phyloP scores from a whole-genome alignment of 768 basidiomycete genomes.

The Hysterangium stoloniferum region DNA sequence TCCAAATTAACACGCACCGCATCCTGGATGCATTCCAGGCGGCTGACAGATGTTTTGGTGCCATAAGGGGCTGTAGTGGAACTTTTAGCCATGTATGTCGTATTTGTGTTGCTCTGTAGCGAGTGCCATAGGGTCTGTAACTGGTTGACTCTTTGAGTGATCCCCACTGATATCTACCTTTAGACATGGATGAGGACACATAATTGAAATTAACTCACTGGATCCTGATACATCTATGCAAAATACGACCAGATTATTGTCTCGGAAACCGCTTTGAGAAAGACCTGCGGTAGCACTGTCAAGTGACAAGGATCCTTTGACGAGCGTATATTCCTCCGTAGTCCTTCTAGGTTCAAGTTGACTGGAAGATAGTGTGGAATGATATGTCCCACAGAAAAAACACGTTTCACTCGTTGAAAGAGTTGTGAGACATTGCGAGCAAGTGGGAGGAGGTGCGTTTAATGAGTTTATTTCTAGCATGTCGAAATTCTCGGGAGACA shows the following conservation, averaged over 20 bases:
- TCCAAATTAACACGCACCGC: constrained; percentile 7
- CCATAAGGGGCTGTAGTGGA: not conserved
- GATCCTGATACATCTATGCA: constrained; percentile 9
- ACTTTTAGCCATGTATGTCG: not conserved
- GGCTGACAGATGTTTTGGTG: not conserved
- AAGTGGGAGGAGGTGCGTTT: constrained; percentile 1
- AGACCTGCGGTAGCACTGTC: not conserved
- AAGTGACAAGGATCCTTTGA: not conserved
- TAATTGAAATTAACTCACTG: constrained; percentile 5
- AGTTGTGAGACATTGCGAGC: not conserved
- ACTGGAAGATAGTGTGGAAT: not conserved
- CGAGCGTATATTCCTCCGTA: constrained; percentile 1
- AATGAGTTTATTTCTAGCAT: constrained; percentile 5
- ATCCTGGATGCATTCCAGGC: constrained; percentile 10
- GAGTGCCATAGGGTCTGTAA: constrained; percentile 6
- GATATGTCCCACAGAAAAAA: constrained; percentile 4
- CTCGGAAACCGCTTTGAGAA: not conserved
- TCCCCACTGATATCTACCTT: not conserved
- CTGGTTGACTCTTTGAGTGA: constrained; percentile 2
- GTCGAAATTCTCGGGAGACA: constrained; percentile 5
- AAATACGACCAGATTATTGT: constrained; percentile 2
- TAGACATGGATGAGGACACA: not conserved
- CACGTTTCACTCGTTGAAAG: not conserved
- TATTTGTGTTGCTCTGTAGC: not conserved
- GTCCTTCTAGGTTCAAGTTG: not conserved